phyloP scores from a whole-genome alignment of 2,329 filamentous ascomycete genomes.

The Fusarium udum region DNA sequence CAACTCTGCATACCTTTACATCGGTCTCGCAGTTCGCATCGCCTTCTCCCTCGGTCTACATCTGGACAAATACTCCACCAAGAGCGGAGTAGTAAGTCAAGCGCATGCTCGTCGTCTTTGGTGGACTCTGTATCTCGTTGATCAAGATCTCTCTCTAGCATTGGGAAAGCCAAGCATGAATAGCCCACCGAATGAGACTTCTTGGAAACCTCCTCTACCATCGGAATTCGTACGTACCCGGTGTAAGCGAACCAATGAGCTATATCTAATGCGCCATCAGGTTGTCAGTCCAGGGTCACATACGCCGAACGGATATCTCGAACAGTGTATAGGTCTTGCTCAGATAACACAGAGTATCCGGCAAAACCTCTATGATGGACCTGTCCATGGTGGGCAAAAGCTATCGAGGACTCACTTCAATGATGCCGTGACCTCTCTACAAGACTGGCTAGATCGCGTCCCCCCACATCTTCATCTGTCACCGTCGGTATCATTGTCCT shows the following conservation, averaged over 20 bases:
- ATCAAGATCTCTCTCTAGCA: not conserved
- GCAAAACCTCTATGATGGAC: not conserved
- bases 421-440: fast-evolving
- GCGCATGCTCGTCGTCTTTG: fast-evolving
- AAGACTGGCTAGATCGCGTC: not conserved
- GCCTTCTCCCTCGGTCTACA: not conserved
- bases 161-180: not conserved
- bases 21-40: not conserved
- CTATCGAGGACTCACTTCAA: not conserved
- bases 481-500: not conserved
- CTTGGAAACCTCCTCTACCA: not conserved
- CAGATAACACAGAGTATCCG: not conserved
- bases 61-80: not conserved
- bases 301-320: not conserved
- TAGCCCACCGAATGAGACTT: fast-evolving
- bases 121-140: not conserved
- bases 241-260: too few species aligned
- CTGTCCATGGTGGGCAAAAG: not conserved
- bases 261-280: fast-evolving
- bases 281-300: not conserved
- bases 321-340: not conserved
- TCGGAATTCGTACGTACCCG: not conserved
- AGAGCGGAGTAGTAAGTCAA: not conserved
- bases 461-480: not conserved
- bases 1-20: not conserved